Percentiles rank a stretch among this genome's conserved stretches.
phyloP scores from a whole-genome alignment of 768 basidiomycete species.

The Russula lepida region DNA sequence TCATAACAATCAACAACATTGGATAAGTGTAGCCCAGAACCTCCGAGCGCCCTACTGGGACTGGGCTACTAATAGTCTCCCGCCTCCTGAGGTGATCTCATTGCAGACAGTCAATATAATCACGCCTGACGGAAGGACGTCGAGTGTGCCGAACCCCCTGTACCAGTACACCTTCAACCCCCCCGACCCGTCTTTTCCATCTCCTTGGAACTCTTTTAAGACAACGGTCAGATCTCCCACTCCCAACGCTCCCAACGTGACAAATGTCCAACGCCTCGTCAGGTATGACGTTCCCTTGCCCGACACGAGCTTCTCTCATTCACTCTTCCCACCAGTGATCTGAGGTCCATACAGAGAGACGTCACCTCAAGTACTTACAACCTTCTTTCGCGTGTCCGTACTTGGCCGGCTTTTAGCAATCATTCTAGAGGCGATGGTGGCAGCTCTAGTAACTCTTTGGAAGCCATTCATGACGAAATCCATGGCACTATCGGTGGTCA shows the following conservation, averaged over 20 bases:
- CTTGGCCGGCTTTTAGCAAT: slow-evolving; percentile 42
- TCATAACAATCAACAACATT: slow-evolving; percentile 21
- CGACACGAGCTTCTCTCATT: background rate
- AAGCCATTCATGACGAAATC: slow-evolving; percentile 42
- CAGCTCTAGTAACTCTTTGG: slow-evolving; percentile 38
- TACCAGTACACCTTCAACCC: slow-evolving; percentile 31
- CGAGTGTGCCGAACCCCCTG: slow-evolving; percentile 30
- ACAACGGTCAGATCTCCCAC: slow-evolving; percentile 16
- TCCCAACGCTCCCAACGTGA: slow-evolving; percentile 2
- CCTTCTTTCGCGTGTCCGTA: slow-evolving; percentile 32
- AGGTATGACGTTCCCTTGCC: slow-evolving; percentile 23
- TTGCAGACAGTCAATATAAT: slow-evolving; percentile 29
- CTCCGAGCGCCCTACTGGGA: slow-evolving; percentile 45
- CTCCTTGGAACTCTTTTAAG: slow-evolving; percentile 3
- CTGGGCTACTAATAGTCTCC: slow-evolving; percentile 36
- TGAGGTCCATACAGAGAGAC: slow-evolving; percentile 8
- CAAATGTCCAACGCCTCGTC: slow-evolving; percentile 27
- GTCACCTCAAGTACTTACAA: slow-evolving; percentile 22
- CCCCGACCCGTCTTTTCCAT: slow-evolving; percentile 18
- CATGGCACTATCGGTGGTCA: slow-evolving; percentile 30
- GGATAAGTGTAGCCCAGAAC: slow-evolving; percentile 30
- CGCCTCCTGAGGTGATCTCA: slow-evolving; percentile 35
- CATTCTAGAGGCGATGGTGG: slow-evolving; percentile 32
- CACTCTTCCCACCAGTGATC: background rate
- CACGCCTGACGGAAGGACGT: slow-evolving; percentile 26